Conservation (phyloP, 2,329 filamentous ascomycete species). For the Aureobasidium sp. region DNA sequence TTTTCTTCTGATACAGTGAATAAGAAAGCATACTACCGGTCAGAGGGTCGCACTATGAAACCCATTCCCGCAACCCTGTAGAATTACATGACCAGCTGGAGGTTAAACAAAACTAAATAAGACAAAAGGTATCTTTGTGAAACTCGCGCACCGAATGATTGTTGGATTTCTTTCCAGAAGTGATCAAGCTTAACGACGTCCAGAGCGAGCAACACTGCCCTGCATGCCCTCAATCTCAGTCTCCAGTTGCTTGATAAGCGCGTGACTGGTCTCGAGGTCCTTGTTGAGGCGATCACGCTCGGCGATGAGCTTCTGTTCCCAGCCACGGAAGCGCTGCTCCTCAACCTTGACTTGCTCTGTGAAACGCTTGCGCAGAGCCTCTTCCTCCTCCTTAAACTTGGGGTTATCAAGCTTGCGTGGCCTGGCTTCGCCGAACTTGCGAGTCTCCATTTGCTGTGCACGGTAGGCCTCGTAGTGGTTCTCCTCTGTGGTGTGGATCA, state of each 20-base stretch:
- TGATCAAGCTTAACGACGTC: constrained; percentile 14
- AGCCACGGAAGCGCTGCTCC: constrained; percentile 97
- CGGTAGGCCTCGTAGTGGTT: constrained; percentile 99
- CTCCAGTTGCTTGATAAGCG: constrained; percentile 81
- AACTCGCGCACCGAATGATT: not conserved
- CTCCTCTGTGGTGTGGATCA: constrained; percentile 99
- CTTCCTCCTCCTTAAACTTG: constrained; percentile 99
- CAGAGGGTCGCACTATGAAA: not conserved
- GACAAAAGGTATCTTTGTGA: constrained; percentile 11
- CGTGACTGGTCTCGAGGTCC: constrained; percentile 96
- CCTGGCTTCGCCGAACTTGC: constrained; percentile 96
- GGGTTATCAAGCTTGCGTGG: constrained; percentile 98
- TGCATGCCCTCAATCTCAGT: constrained; percentile 89
- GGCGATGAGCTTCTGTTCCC: constrained; percentile 99
- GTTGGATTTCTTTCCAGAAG: not conserved
- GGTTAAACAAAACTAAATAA: constrained; percentile 8
- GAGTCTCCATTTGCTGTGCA: constrained; percentile 98
- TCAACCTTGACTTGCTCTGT: constrained; percentile 99
- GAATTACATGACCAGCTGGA: constrained; percentile 4
- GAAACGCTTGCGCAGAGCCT: constrained; percentile 96
- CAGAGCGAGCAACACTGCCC: constrained; percentile 26
- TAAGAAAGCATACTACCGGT: constrained; percentile 3
- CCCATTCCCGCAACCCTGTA: not conserved
- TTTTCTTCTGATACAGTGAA: constrained; percentile 8
- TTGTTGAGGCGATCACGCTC: constrained; percentile 99